phyloP scores from a whole-genome alignment of 805 yeast genomes.

The Saccharomycopsis fibuligera region DNA sequence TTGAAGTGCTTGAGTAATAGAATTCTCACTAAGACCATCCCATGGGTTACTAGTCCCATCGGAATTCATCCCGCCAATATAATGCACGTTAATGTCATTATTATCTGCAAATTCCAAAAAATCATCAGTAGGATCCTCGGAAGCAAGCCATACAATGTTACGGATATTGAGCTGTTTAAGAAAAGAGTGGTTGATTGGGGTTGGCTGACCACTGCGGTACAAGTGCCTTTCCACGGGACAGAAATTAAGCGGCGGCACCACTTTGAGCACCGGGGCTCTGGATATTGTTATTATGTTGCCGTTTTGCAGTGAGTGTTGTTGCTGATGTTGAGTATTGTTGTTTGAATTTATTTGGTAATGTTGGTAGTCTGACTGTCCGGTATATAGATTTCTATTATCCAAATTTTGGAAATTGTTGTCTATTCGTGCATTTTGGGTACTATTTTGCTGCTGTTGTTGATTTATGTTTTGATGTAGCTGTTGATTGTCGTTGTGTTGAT shows the following conservation, averaged over 20 bases:
- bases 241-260: constrained; percentile 91
- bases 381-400: no score
- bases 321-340: no score
- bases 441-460: no score
- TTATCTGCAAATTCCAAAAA: constrained; percentile 75
- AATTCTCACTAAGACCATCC: constrained; percentile 86
- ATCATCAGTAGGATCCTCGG: constrained; percentile 90
- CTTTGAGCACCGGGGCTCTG: constrained; percentile 56
- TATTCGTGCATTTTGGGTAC: no score
- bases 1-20: constrained; percentile 73
- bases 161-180: constrained; percentile 64
- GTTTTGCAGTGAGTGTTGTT: not conserved
- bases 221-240: constrained; percentile 88
- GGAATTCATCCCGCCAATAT: constrained; percentile 57
- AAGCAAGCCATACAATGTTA: constrained; percentile 89
- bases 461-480: no score
- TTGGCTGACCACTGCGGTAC: constrained; percentile 91
- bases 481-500: no score
- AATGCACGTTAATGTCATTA: constrained; percentile 68
- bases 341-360: no score
- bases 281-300: constrained; percentile 28
- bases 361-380: no score
- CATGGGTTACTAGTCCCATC: constrained; percentile 86
- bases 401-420: no score
- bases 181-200: constrained; percentile 87